These are phyloP conservation scores for Lindgomyces ingoldianus DNA, from an alignment of 495 filamentous ascomycete species.

Conservation along the genomic window DNA sequence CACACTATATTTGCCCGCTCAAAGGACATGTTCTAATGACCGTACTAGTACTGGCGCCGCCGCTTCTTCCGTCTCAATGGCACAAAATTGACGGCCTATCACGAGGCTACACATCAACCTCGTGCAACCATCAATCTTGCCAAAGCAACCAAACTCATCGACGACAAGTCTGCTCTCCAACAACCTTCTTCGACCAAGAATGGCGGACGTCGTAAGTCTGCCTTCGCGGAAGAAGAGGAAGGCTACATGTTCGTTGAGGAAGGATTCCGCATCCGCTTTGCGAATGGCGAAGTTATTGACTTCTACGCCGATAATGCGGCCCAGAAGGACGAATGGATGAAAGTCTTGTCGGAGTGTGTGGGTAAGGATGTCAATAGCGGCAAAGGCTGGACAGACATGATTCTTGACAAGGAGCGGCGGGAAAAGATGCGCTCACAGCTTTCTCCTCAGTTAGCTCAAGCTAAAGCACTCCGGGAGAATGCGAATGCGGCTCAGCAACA, in stretches of 20 bases:
- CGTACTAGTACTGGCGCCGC: slow-evolving; percentile 84
- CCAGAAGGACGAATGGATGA: slow-evolving; percentile 94
- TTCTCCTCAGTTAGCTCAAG: slow-evolving; percentile 36
- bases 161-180: slow-evolving; percentile 80
- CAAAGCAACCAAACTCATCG: slow-evolving; percentile 91
- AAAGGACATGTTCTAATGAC: slow-evolving; percentile 37
- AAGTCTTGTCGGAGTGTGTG: slow-evolving; percentile 79
- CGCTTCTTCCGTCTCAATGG: slow-evolving; percentile 95
- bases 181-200: slow-evolving; percentile 64
- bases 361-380: slow-evolving; percentile 60
- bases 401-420: slow-evolving; percentile 58
- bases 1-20: not conserved
- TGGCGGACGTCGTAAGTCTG: slow-evolving; percentile 82
- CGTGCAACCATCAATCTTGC: slow-evolving; percentile 94
- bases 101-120: slow-evolving; percentile 91
- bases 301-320: slow-evolving; percentile 89
- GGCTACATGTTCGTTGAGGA: slow-evolving; percentile 99
- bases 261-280: slow-evolving; percentile 96
- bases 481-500: slow-evolving; percentile 5
- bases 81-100: slow-evolving; percentile 89
- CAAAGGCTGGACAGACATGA: slow-evolving; percentile 79
- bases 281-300: slow-evolving; percentile 95
- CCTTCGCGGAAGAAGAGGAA: slow-evolving; percentile 97
- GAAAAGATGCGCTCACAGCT: slow-evolving; percentile 14
- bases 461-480: slow-evolving; percentile 30